These are phyloP conservation scores for Penicillium italicum DNA, from an alignment of 2,329 filamentous ascomycete species.

Conservation along the genomic window DNA sequence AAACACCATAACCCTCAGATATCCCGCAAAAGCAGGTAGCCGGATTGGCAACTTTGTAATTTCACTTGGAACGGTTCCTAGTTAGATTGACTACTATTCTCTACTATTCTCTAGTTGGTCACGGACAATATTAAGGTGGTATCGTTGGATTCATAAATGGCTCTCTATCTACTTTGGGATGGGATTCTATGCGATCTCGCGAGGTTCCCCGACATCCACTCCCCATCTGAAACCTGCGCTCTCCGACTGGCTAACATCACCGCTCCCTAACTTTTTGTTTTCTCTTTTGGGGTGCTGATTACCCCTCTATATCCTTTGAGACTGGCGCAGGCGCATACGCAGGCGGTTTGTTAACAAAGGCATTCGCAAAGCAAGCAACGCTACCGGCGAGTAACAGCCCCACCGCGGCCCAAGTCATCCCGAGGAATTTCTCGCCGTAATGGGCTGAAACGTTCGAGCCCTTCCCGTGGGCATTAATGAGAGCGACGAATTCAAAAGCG, in stretches of 20 bases:
- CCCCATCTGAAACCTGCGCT: not conserved
- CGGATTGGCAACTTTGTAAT: conserved; percentile 3
- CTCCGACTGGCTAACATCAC: conserved; percentile 1
- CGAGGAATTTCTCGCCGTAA: conserved; percentile 54
- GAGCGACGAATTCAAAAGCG: conserved; percentile 50
- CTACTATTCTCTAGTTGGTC: not conserved
- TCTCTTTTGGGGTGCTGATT: conserved; percentile 4
- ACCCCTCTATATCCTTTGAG: conserved; percentile 23
- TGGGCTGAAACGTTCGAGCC: conserved; percentile 49
- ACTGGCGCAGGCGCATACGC: conserved; percentile 1
- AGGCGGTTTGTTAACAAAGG: conserved; percentile 19
- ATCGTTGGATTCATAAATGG: not conserved
- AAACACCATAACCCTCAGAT: not conserved
- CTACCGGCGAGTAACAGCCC: conserved; percentile 31
- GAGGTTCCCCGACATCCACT: conserved; percentile 1
- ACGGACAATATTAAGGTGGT: not conserved
- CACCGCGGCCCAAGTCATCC: conserved; percentile 58
- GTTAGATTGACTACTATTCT: not conserved
- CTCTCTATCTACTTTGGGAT: not conserved
- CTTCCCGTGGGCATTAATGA: conserved; percentile 54
- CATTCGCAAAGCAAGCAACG: conserved; percentile 29
- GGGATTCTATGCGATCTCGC: not conserved
- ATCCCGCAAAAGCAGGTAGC: conserved; percentile 5
- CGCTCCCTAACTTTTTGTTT: not conserved
- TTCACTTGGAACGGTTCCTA: not conserved